A percentile compares a stretch with the other conserved stretches of the same genome.
These are phyloP conservation scores for Phalaenopsis equestris DNA, from an alignment of 106 monocot species.

Conservation along the genomic window DNA sequence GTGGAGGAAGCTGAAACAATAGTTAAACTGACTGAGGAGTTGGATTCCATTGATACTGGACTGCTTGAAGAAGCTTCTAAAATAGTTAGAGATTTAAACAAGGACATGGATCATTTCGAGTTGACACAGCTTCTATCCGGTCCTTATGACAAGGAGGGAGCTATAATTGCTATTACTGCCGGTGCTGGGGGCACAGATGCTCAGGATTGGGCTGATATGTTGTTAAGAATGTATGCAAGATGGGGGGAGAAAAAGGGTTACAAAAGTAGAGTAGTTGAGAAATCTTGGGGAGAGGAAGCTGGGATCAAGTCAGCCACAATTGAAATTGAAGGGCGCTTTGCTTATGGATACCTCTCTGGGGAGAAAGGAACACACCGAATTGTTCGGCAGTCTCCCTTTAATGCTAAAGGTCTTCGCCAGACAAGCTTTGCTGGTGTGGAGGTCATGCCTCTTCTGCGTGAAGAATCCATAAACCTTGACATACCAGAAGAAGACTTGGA, in stretches of 20 bases:
- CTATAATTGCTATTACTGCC: constrained; percentile 78
- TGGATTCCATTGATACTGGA: constrained; percentile 70
- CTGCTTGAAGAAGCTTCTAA: constrained; percentile 89
- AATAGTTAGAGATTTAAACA: constrained; percentile 60
- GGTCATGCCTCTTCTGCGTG: constrained; percentile 95
- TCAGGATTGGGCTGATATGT: constrained; percentile 99
- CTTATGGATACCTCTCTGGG: constrained; percentile 93
- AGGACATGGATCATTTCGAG: constrained; percentile 72
- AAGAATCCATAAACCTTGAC: constrained; percentile 75
- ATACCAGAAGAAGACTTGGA: constrained; percentile 96
- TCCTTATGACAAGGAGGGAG: constrained; percentile 97
- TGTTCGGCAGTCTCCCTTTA: constrained; percentile 94
- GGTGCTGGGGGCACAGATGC: constrained; percentile 99
- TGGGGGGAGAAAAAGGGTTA: constrained; percentile 93
- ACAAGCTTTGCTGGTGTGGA: constrained; percentile 97
- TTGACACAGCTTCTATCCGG: constrained; percentile 91
- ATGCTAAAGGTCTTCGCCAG: constrained; percentile 99
- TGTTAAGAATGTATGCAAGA: constrained; percentile 82
- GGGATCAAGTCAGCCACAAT: constrained; percentile 90
- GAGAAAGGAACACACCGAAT: constrained; percentile 97
- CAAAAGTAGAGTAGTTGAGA: constrained; percentile 85
- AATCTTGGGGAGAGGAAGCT: constrained; percentile 94
- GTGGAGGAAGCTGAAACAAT: constrained; percentile 97
- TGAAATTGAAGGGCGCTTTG: constrained; percentile 92
- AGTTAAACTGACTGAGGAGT: constrained; percentile 81